phyloP scores from a whole-genome alignment of 73 alveolate genomes.

The Stentor coeruleus region DNA sequence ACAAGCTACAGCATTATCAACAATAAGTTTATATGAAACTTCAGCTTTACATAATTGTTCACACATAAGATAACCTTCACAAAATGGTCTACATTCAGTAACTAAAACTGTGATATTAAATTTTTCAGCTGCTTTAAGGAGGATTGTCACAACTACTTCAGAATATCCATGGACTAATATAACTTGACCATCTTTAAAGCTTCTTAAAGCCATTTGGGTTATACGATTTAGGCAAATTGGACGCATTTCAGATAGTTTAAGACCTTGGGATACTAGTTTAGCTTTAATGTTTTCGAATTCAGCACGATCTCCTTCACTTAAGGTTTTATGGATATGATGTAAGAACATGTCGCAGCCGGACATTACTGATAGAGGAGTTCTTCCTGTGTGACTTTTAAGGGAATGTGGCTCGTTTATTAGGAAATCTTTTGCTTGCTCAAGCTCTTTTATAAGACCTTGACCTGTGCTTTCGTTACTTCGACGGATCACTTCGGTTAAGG shows the following conservation, averaged over 20 bases:
- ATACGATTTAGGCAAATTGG: conserved; percentile 27
- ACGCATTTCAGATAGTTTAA: conserved; percentile 39
- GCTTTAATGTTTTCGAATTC: conserved; percentile 46
- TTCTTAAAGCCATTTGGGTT: conserved; percentile 25
- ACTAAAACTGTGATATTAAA: conserved; percentile 62
- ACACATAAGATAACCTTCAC: conserved; percentile 60
- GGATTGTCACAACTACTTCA: conserved; percentile 54
- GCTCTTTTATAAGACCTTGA: conserved; percentile 45
- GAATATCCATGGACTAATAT: conserved; percentile 88
- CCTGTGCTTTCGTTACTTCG: conserved; percentile 39
- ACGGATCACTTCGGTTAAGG: conserved; percentile 28
- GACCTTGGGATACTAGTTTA: conserved; percentile 35
- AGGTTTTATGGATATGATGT: conserved; percentile 50
- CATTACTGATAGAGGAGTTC: conserved; percentile 36
- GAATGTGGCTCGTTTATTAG: conserved; percentile 26
- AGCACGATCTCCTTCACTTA: conserved; percentile 31
- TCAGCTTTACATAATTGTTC: conserved; percentile 49
- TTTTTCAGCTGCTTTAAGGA: conserved; percentile 66
- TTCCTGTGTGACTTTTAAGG: conserved; percentile 8
- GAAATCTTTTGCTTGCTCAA: conserved; percentile 33
- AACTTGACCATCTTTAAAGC: conserved; percentile 47
- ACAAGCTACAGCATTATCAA: conserved; percentile 82
- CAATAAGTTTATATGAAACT: conserved; percentile 63
- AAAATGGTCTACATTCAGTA: conserved; percentile 74
- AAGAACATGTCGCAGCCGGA: conserved; percentile 46